Percentiles rank a stretch among this genome's conserved stretches.
Evolutionary conservation across 2,329 filamentous ascomycete genomes (phyloP).

Genomic region (Sclerotinia spermophila): DNA sequence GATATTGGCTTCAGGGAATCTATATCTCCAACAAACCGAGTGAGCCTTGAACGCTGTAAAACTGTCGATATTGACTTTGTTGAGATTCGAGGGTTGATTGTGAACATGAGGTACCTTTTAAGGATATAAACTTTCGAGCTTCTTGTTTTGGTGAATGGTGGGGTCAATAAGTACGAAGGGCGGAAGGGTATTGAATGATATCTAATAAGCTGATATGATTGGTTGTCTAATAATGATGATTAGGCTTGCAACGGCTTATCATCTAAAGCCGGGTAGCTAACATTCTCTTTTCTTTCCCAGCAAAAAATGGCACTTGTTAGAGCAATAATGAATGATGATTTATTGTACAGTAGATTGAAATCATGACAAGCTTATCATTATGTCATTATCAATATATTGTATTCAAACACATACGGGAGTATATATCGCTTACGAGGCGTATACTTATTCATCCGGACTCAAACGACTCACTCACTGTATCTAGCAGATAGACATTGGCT

Average conservation of each 20-base stretch:
- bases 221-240: not conserved
- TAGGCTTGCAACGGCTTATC: not conserved
- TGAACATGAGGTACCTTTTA: slow-evolving; percentile 9
- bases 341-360: not conserved
- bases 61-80: slow-evolving; percentile 12
- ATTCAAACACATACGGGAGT: not conserved
- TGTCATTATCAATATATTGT: not conserved
- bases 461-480: not conserved
- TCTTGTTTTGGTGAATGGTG: slow-evolving; percentile 7
- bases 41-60: not conserved
- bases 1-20: not conserved
- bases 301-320: not conserved
- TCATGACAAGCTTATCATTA: not conserved
- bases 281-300: not conserved
- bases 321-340: not conserved
- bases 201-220: not conserved
- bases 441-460: not conserved
- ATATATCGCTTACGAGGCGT: not conserved
- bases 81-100: slow-evolving; percentile 14
- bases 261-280: not conserved
- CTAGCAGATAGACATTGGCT: not conserved
- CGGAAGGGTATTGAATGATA: not conserved
- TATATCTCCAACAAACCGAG: not conserved
- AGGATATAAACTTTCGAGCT: slow-evolving; percentile 8
- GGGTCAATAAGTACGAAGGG: not conserved